phyloP scores from a whole-genome alignment of 495 filamentous ascomycete genomes.

The Aspergillus haitiensis region DNA sequence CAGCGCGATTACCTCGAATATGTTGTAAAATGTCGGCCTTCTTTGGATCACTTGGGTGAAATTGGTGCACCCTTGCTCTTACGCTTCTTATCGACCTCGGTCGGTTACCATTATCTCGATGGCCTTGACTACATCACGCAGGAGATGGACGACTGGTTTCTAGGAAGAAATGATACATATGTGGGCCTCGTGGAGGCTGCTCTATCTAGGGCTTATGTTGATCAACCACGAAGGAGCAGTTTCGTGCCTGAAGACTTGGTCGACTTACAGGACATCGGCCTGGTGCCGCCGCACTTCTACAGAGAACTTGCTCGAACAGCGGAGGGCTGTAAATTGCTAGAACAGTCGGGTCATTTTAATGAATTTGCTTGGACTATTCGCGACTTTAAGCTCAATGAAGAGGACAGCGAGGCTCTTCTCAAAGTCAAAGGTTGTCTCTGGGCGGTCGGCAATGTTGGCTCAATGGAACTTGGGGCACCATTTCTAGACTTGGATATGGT shows the following conservation, averaged over 20 bases:
- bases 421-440: slow-evolving; percentile 97
- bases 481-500: slow-evolving; percentile 89
- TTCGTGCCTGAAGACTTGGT: slow-evolving; percentile 55
- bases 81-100: slow-evolving; percentile 89
- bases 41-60: slow-evolving; percentile 92
- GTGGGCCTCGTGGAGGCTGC: slow-evolving; percentile 94
- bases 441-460: slow-evolving; percentile 97
- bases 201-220: slow-evolving; percentile 81
- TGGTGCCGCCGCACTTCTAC: slow-evolving; percentile 95
- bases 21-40: slow-evolving; percentile 94
- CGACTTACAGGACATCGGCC: slow-evolving; percentile 59
- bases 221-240: slow-evolving; percentile 48
- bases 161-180: slow-evolving; percentile 91
- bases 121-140: slow-evolving; percentile 97
- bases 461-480: slow-evolving; percentile 93
- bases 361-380: slow-evolving; percentile 87
- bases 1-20: slow-evolving; percentile 84
- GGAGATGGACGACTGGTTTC: slow-evolving; percentile 99
- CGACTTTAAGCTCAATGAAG: slow-evolving; percentile 76
- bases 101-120: slow-evolving; percentile 96
- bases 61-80: slow-evolving; percentile 93
- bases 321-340: slow-evolving; percentile 86
- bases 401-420: slow-evolving; percentile 82
- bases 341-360: slow-evolving; percentile 92
- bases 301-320: slow-evolving; percentile 88